These are phyloP conservation scores for Herpetomonas samuelpessoai DNA, from an alignment of 208 protist genomes.

Conservation along the genomic window DNA sequence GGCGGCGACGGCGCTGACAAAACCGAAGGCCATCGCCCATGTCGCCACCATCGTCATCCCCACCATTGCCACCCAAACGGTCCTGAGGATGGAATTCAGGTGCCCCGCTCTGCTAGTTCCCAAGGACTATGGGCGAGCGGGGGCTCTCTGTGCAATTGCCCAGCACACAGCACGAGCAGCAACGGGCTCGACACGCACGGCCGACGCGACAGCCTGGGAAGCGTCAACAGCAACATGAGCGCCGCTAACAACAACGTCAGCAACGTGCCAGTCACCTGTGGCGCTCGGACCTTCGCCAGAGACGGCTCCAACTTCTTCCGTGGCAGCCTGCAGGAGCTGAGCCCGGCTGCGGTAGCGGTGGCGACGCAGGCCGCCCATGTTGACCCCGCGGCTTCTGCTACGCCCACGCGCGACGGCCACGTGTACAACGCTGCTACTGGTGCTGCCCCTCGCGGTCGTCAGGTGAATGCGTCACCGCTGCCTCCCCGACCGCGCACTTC, in stretches of 20 bases:
- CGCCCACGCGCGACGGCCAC: not conserved
- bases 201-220: not conserved
- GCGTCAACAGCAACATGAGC: not conserved
- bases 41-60: not conserved
- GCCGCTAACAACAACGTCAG: not conserved
- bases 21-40: not conserved
- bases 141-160: not conserved
- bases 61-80: not conserved
- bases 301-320: conserved; percentile 10
- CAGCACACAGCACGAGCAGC: not conserved
- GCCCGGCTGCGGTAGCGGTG: not conserved
- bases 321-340: not conserved
- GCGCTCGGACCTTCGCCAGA: not conserved
- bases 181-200: not conserved
- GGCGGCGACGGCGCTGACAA: not conserved
- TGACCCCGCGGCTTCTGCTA: not conserved
- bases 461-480: not conserved
- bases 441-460: not conserved
- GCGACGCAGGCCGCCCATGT: not conserved
- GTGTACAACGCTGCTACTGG: too few species aligned
- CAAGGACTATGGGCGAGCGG: not conserved
- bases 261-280: not conserved
- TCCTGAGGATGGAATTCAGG: too few species aligned
- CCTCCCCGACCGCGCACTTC: not conserved
- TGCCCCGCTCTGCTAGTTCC: too few species aligned